Evolutionary conservation across 192 early-diverging fungal species (phyloP).

Genomic region (Dispira parvispora): DNA sequence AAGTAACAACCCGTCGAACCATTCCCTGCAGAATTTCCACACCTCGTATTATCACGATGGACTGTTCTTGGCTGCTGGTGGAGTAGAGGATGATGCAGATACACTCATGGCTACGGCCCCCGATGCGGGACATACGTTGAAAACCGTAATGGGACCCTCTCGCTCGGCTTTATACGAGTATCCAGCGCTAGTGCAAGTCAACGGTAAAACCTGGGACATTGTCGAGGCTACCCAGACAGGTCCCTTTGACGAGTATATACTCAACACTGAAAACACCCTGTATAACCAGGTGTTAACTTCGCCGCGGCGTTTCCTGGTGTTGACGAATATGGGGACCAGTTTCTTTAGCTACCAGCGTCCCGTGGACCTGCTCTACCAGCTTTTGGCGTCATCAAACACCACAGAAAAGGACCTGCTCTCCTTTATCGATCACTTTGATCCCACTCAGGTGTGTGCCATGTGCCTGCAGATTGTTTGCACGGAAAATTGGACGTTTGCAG

Average conservation of each 20-base stretch:
- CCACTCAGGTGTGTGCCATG: constrained; percentile 70
- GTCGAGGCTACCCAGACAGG: constrained; percentile 28
- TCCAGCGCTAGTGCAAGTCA: constrained; percentile 29
- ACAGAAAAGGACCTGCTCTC: constrained; percentile 23
- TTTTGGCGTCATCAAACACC: constrained; percentile 30
- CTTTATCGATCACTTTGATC: constrained; percentile 40
- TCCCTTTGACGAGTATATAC: constrained; percentile 6
- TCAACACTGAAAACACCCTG: constrained; percentile 37
- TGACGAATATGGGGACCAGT: constrained; percentile 58
- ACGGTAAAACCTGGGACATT: constrained; percentile 76
- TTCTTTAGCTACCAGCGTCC: constrained; percentile 58
- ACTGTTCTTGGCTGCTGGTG: constrained; percentile 43
- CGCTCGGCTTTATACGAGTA: constrained; percentile 29
- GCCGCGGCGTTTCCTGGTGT: constrained; percentile 44
- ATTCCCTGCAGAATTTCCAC: constrained; percentile 31
- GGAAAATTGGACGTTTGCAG: neutral
- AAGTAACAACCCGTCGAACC: constrained; percentile 11
- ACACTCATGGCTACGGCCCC: constrained; percentile 40
- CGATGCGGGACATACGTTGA: constrained; percentile 39
- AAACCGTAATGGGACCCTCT: constrained; percentile 13
- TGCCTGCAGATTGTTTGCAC: constrained; percentile 54
- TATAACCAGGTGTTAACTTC: constrained; percentile 35
- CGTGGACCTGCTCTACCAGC: constrained; percentile 46
- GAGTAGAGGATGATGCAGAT: constrained; percentile 52
- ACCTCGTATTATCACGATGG: constrained; percentile 49